Percentiles rank a stretch among this genome's conserved stretches.
Evolutionary conservation across 352 stramenopile genomes (phyloP).

Genomic region (Phytophthora cryptogea): DNA sequence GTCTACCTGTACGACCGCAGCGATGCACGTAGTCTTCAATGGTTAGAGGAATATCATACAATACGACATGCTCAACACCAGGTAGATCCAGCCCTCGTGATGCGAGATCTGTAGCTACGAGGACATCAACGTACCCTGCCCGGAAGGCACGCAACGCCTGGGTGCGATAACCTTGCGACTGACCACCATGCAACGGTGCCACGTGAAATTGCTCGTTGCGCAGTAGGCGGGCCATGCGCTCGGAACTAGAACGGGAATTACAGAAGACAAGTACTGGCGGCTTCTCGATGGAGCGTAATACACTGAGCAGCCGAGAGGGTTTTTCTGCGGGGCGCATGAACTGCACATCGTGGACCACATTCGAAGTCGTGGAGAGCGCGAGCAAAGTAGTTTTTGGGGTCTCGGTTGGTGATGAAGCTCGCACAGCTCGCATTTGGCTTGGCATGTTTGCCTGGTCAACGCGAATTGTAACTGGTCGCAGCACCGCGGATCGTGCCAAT

Average conservation of each 20-base stretch:
- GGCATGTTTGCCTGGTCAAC: constrained; percentile 62
- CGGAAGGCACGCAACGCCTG: constrained; percentile 56
- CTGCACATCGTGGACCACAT: constrained; percentile 92
- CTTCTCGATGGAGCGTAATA: constrained; percentile 71
- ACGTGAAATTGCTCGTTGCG: constrained; percentile 94
- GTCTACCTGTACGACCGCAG: constrained; percentile 73
- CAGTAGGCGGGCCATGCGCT: constrained; percentile 92
- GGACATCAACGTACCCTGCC: constrained; percentile 63
- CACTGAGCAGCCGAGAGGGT: constrained; percentile 41
- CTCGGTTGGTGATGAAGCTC: background rate
- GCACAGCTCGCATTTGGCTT: constrained; percentile 1
- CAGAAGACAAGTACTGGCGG: constrained; percentile 97
- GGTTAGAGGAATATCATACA: constrained; percentile 91
- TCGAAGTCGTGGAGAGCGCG: constrained; percentile 22
- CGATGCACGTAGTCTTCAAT: constrained; percentile 94
- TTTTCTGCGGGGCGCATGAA: constrained; percentile 60
- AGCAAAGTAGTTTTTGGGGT: constrained; percentile 1
- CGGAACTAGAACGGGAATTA: constrained; percentile 95
- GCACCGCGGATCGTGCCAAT: constrained; percentile 92
- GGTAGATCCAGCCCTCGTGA: constrained; percentile 89
- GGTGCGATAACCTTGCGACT: constrained; percentile 71
- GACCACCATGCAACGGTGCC: constrained; percentile 94
- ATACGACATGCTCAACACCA: constrained; percentile 82
- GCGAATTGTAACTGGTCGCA: constrained; percentile 91
- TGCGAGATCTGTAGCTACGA: constrained; percentile 92